These are phyloP conservation scores for Chlorella sp. DNA, from an alignment of 139 green algal genomes.

Conservation along the genomic window DNA sequence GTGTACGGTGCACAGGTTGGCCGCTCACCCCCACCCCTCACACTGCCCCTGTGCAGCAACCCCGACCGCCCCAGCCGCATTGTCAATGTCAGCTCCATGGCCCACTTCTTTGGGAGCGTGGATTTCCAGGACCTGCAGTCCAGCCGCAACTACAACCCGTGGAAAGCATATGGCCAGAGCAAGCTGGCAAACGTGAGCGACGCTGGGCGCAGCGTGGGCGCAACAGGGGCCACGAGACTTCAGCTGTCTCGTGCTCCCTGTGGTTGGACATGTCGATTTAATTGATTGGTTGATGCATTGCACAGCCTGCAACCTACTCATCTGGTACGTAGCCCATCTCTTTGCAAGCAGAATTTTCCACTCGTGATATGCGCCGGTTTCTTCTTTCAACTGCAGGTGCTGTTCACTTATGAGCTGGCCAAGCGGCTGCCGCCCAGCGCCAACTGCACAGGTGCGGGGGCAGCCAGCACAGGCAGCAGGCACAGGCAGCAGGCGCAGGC, in stretches of 20 bases:
- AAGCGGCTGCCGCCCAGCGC: slow-evolving; percentile 44
- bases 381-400: slow-evolving; percentile 38
- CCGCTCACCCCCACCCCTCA: background rate
- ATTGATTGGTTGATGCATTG: too few relatives aligned
- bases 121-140: slow-evolving; percentile 80
- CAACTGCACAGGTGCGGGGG: slow-evolving; percentile 21
- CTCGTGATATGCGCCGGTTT: too few relatives aligned
- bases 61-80: slow-evolving; percentile 56
- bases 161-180: slow-evolving; percentile 73
- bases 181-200: slow-evolving; percentile 84
- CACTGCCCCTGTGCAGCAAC: background rate
- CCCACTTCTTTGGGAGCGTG: slow-evolving; percentile 80
- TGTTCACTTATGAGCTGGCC: slow-evolving; percentile 90
- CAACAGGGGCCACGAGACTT: too few relatives aligned
- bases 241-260: too few relatives aligned
- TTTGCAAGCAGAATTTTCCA: too few relatives aligned
- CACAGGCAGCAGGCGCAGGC: too few relatives aligned
- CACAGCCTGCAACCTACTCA: too few relatives aligned
- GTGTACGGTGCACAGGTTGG: too few relatives aligned
- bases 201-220: too few relatives aligned
- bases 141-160: slow-evolving; percentile 56
- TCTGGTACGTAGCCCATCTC: too few relatives aligned
- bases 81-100: slow-evolving; percentile 82
- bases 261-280: too few relatives aligned
- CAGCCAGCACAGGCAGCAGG: too few relatives aligned